Base-by-base conservation (phyloP, 2,329 filamentous ascomycete species). In the Exophiala alcalophila region DNA sequence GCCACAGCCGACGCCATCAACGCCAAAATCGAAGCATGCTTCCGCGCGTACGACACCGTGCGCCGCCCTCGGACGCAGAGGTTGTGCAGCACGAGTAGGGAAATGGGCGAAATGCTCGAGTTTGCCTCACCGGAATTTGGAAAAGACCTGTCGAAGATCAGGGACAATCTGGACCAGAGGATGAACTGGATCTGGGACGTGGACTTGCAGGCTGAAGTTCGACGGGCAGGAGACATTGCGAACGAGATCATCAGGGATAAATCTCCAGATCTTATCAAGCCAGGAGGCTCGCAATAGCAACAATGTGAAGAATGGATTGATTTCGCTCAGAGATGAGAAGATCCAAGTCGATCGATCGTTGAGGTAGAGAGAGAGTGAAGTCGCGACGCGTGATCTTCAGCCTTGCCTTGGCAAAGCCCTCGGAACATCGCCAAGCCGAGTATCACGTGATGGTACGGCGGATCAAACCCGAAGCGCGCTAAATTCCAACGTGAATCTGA, bases 141-240 rank as follows among this genome's bases (percentile, higher is more conserved):
- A 15, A 15, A 14, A 5, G 29, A 31, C 15, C 29, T 31, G 29
- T 5, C 29, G n/a, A 14, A 7, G 16, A 31, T 31, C n/a, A 31
- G 18, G 32, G 32, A 36, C 32, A 36, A 36, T 36, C 23, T 36
- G 32, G 32, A 36, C n/a, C 32, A 36, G 16, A 23, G 32, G 19
- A 23, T 23, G 19, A 24, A 36, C 14, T 36, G 32, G 32, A 36
- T 36, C 14, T 36, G 32, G 32, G 32, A 36, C n/a, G 32, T 23
- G 23, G 32, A 36, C 19, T 23, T 36, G 32, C 4, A 25, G 32
- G 19, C 23, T 21, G 19, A 36, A 24, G 19, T 26, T 7, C 19
- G 24, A 21, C 32, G 6, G 3, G 19, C 32, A 3, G n/a, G 14
- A 2, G 29, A 31, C 5, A 31, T 5, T 31, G 29, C 29, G 11